phyloP scores from a whole-genome alignment of 805 yeast species.

The Metschnikowia cerradonensis region DNA sequence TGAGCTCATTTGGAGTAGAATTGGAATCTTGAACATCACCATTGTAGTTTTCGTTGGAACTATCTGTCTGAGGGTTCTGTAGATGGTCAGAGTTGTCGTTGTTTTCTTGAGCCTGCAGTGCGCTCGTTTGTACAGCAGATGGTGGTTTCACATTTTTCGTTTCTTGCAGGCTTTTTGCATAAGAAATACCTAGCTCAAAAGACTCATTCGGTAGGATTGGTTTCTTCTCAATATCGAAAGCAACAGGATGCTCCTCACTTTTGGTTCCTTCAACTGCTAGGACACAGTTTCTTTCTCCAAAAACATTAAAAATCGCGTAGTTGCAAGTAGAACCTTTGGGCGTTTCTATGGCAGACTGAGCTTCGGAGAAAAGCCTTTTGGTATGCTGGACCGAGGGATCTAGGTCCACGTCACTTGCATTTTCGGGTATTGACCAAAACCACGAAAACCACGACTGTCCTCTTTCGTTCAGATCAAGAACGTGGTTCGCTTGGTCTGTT shows the following conservation, averaged over 20 bases:
- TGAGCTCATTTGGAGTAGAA: background rate
- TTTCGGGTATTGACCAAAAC: slow-evolving; percentile 10
- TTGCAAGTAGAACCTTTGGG: slow-evolving; percentile 27
- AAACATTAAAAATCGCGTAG: slow-evolving; percentile 28
- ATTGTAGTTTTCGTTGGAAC: background rate
- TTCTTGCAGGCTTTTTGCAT: background rate
- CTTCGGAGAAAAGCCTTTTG: slow-evolving; percentile 27
- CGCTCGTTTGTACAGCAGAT: background rate
- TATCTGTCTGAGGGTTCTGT: background rate
- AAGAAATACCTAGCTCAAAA: slow-evolving; percentile 22
- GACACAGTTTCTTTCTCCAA: slow-evolving; percentile 15
- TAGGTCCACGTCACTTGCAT: slow-evolving; percentile 12
- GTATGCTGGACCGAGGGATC: slow-evolving; percentile 7
- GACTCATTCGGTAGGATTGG: slow-evolving; percentile 35
- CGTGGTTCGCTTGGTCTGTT: background rate
- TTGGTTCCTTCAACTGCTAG: slow-evolving; percentile 34
- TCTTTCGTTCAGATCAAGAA: background rate
- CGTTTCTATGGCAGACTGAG: slow-evolving; percentile 31
- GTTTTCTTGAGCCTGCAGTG: background rate
- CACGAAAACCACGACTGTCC: slow-evolving; percentile 6
- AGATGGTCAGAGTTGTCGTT: background rate
- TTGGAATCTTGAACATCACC: background rate
- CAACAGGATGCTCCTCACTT: slow-evolving; percentile 32
- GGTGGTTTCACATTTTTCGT: background rate
- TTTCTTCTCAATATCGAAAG: slow-evolving; percentile 25